Conservation (phyloP, 805 yeast genomes). For the Vanderwaltozyma tropicalis region DNA sequence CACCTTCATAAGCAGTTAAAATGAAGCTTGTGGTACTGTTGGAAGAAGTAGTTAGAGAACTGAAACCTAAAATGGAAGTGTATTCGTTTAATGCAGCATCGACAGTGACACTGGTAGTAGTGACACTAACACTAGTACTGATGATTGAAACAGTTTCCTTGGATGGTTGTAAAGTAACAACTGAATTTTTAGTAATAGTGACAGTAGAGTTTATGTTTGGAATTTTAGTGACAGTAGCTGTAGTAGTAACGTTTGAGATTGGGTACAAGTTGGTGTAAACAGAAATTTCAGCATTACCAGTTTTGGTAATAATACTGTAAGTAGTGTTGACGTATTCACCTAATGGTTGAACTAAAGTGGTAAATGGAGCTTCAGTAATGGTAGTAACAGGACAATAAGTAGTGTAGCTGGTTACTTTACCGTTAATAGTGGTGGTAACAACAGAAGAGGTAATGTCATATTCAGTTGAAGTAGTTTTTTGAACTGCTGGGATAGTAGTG, state of each 20-base stretch:
- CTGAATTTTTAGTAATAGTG: neutral
- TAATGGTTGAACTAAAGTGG: constrained; percentile 1
- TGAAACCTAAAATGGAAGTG: neutral
- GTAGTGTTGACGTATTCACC: neutral
- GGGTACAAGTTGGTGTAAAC: constrained; percentile 21
- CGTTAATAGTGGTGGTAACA: constrained; percentile 1
- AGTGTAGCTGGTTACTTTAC: constrained; percentile 1
- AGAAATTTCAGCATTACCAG: constrained; percentile 12
- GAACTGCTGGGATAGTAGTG: too few species aligned
- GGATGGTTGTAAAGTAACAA: neutral
- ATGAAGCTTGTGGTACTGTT: neutral
- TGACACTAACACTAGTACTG: neutral
- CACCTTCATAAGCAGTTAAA: constrained; percentile 7
- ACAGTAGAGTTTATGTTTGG: neutral
- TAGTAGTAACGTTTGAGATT: constrained; percentile 3
- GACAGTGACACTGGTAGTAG: neutral
- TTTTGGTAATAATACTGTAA: constrained; percentile 10
- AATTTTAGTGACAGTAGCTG: neutral
- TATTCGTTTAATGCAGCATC: neutral
- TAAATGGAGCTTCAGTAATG: neutral
- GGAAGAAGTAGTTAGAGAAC: neutral
- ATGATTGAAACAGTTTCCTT: neutral
- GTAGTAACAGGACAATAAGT: constrained; percentile 2
- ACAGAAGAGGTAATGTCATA: neutral
- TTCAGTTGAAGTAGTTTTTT: neutral